Percentiles rank a stretch among this genome's conserved stretches.
These are phyloP conservation scores for Phaffia australis DNA, from an alignment of 768 basidiomycete species.

Conservation along the genomic window DNA sequence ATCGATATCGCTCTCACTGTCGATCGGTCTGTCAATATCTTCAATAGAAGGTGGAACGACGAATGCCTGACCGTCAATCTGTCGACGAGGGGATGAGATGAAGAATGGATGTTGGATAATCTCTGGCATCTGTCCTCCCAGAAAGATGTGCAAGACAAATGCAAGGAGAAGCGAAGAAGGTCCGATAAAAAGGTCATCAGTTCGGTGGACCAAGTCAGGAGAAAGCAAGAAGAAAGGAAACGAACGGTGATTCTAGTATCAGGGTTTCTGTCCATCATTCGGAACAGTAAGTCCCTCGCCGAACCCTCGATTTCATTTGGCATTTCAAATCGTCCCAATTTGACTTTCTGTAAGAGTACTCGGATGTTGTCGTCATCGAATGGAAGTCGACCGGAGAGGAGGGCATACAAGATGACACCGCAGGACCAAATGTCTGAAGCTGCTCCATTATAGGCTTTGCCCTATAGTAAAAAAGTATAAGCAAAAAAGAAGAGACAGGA, in stretches of 20 bases:
- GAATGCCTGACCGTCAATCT: constrained; percentile 35
- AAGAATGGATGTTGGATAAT: constrained; percentile 70
- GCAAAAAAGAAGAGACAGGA: not conserved
- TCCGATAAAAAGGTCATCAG: not conserved
- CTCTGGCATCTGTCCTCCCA: constrained; percentile 49
- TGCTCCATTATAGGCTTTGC: constrained; percentile 69
- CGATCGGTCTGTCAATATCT: constrained; percentile 59
- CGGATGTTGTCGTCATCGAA: constrained; percentile 82
- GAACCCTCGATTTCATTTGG: constrained; percentile 56
- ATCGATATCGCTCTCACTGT: constrained; percentile 58
- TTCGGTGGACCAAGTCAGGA: not conserved
- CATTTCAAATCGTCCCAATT: constrained; percentile 60
- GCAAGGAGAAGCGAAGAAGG: not conserved
- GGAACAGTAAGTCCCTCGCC: constrained; percentile 63
- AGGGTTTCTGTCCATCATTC: constrained; percentile 71
- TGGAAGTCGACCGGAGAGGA: constrained; percentile 77
- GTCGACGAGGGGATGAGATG: constrained; percentile 45
- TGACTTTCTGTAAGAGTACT: constrained; percentile 69
- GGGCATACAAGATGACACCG: constrained; percentile 79
- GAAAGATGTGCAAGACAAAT: not conserved
- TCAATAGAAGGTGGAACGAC: constrained; percentile 51
- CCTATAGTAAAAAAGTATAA: constrained; percentile 38
- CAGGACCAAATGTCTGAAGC: constrained; percentile 96
- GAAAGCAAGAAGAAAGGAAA: not conserved
- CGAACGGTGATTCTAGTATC: constrained; percentile 57